These are phyloP conservation scores for Huntiella abstrusa DNA, from an alignment of 2,329 filamentous ascomycete species.

Conservation along the genomic window DNA sequence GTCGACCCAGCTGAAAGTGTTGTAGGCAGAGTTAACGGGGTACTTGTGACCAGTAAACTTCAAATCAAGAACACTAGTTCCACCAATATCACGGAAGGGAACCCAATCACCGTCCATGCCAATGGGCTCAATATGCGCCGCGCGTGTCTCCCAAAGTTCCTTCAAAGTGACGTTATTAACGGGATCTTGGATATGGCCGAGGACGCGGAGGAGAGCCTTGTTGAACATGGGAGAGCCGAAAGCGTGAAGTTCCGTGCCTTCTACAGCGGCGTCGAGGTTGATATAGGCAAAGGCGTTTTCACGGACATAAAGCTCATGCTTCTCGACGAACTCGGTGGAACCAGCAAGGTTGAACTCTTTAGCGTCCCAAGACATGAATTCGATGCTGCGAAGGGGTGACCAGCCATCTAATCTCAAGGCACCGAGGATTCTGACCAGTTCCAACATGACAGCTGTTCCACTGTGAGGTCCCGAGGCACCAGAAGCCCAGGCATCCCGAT, in stretches of 20 bases:
- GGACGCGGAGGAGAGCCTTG: constrained; percentile 49
- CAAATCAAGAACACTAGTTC: constrained; percentile 73
- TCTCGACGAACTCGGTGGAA: constrained; percentile 88
- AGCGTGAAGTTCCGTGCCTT: constrained; percentile 40
- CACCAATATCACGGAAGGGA: constrained; percentile 79
- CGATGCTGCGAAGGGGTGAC: constrained; percentile 82
- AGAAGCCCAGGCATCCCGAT: constrained; percentile 82
- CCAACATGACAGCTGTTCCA: constrained; percentile 79
- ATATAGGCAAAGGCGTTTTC: constrained; percentile 68
- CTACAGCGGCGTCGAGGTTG: constrained; percentile 73
- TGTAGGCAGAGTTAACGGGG: constrained; percentile 71
- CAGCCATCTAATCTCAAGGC: constrained; percentile 60
- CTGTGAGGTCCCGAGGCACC: constrained; percentile 73
- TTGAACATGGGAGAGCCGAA: constrained; percentile 66
- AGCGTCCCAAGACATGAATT: constrained; percentile 94
- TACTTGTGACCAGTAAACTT: constrained; percentile 49
- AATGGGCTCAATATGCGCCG: constrained; percentile 44
- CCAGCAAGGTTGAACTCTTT: constrained; percentile 86
- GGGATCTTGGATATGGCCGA: constrained; percentile 60
- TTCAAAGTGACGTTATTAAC: constrained; percentile 51
- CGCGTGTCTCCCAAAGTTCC: constrained; percentile 53
- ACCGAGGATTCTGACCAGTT: constrained; percentile 71
- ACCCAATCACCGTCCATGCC: constrained; percentile 68
- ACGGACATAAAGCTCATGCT: constrained; percentile 54
- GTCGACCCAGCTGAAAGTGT: constrained; percentile 75